Percentiles rank a stretch among this genome's conserved stretches.
These are phyloP conservation scores for Trichoderma polysporum DNA, from an alignment of 2,329 filamentous ascomycete species.

Conservation along the genomic window DNA sequence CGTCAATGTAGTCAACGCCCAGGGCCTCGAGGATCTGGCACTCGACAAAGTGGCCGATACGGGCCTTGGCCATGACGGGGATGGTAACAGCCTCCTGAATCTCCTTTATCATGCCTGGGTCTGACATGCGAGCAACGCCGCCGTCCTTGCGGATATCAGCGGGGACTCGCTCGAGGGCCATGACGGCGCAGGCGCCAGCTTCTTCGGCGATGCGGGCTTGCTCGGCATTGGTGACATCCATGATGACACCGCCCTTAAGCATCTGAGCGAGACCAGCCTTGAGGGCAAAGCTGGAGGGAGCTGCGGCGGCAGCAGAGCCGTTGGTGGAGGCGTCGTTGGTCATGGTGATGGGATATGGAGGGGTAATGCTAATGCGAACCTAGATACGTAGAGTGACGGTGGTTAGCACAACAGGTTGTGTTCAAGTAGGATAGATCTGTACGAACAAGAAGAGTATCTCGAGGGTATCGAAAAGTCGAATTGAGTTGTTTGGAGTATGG, in stretches of 20 bases:
- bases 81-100: slow-evolving; percentile 96
- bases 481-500: slow-evolving; percentile 1
- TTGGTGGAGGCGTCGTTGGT: slow-evolving; percentile 36
- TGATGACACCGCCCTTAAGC: slow-evolving; percentile 98
- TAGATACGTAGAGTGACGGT: background rate
- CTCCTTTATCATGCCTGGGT: slow-evolving; percentile 89
- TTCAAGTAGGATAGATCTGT: background rate
- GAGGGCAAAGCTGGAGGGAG: slow-evolving; percentile 69
- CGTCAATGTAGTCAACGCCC: slow-evolving; percentile 96
- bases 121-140: slow-evolving; percentile 95
- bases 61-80: slow-evolving; percentile 97
- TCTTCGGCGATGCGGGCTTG: slow-evolving; percentile 97
- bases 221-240: slow-evolving; percentile 94
- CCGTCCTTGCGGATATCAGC: slow-evolving; percentile 92
- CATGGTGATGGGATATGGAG: slow-evolving; percentile 28
- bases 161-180: slow-evolving; percentile 96
- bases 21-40: slow-evolving; percentile 97
- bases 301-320: slow-evolving; percentile 28
- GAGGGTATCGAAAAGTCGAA: background rate
- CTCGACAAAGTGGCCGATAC: slow-evolving; percentile 97
- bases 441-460: background rate
- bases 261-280: slow-evolving; percentile 96
- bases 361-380: background rate
- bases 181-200: slow-evolving; percentile 92
- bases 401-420: background rate